Evolutionary conservation across 352 stramenopile species (phyloP), one percentile per base, ranked within the genome.

Genomic region (Phytopythium cucurbitacearum): DNA sequence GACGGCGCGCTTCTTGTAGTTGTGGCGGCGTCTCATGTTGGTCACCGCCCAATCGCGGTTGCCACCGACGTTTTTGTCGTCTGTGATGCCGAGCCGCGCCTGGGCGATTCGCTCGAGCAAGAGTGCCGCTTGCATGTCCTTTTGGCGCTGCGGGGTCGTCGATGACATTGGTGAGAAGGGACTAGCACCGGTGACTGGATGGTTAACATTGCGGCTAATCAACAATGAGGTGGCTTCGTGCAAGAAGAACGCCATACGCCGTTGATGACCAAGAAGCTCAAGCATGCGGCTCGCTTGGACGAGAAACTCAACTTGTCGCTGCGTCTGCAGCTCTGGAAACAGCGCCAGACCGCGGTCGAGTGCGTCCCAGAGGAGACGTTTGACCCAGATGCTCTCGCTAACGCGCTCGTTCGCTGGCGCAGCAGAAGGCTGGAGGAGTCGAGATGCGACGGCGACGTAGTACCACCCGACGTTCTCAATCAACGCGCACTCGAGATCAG

Each of bases 401-500:
- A 74, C 51, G 34, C 70, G 86, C 6, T 80, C 69, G 41, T 69
- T 57, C 7, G 53, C 63, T n/a, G 57, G 38, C 7, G 42, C 38
- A 3, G 38, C 37, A 8, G 47, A n/a, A 11, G 50, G 36, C 21
- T 48, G 53, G 15, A 40, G 40, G 33, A 59, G 55, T n/a, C 58
- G 61, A 0, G 52, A 11, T 0, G 64, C 69, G n/a, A 90, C 69
- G 2, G 59, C 50, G 4, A 79, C 71, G 48, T 91, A 93, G 41
- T 92, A 91, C 67, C 73, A 87, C 2, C 72, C 85, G 5, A 91
- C 51, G 42, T 85, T 79, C 46, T 88, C 66, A 21, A 95, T 69
- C 2, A 95, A 49, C 37, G 83, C 39, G 48, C 73, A 83, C 56
- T 93, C 82, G n/a, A 95, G 72, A 33, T 87, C 80, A 11, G 34